Conservation (phyloP, 495 filamentous ascomycete genomes). For the Hypoxylon lienhwacheense region DNA sequence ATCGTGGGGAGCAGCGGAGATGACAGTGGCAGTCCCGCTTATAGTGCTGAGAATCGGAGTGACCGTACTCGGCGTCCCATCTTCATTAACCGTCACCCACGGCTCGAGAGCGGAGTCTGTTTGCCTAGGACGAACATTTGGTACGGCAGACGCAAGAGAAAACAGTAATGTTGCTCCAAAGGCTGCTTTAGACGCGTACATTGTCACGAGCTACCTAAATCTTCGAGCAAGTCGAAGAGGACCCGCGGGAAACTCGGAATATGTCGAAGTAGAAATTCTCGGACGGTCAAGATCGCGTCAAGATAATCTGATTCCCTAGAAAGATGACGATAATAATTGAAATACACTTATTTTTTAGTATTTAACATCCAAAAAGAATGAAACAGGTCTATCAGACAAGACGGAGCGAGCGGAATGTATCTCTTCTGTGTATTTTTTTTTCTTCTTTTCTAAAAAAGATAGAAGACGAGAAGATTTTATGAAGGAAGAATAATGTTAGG, state of each 20-base stretch:
- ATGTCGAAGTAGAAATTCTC: neutral
- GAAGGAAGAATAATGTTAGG: slow-evolving; percentile 5
- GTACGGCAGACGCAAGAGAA: slow-evolving; percentile 19
- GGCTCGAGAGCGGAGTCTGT: slow-evolving; percentile 32
- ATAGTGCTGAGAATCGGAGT: slow-evolving; percentile 47
- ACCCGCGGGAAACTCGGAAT: slow-evolving; percentile 14
- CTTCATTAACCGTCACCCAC: slow-evolving; percentile 48
- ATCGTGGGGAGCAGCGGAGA: slow-evolving; percentile 45
- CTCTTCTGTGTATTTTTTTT: neutral
- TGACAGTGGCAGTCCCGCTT: slow-evolving; percentile 42
- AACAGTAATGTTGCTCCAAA: slow-evolving; percentile 19
- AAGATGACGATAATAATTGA: neutral
- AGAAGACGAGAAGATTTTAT: slow-evolving; percentile 6
- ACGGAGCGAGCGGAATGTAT: neutral
- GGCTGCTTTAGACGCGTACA: slow-evolving; percentile 15
- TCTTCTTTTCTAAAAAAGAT: no score
- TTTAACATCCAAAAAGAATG: neutral
- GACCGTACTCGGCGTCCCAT: slow-evolving; percentile 41
- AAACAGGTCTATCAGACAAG: slow-evolving; percentile 1
- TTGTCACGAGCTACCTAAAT: neutral
- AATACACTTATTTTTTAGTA: neutral
- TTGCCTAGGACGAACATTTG: slow-evolving; percentile 26
- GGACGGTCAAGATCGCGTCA: slow-evolving; percentile 12
- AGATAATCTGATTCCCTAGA: neutral
- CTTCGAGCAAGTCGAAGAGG: neutral